A percentile compares a stretch with the other conserved stretches of the same genome.
These are phyloP conservation scores for Cyclotella choctawhatcheeana DNA, from an alignment of 108 stramenopile species.

Conservation along the genomic window DNA sequence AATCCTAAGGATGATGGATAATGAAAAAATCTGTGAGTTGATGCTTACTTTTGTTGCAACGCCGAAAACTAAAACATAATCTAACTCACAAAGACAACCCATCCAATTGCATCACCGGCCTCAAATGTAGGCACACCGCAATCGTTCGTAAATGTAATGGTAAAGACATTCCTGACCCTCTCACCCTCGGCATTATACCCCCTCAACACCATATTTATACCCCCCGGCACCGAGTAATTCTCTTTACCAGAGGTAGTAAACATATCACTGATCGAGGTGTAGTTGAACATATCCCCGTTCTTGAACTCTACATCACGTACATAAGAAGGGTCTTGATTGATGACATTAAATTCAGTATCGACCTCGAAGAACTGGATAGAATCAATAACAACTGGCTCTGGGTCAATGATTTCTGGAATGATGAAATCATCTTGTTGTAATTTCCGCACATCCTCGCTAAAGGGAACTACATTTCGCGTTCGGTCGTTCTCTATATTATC, in stretches of 20 bases:
- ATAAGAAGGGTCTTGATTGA: slow-evolving; percentile 31
- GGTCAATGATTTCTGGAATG: slow-evolving; percentile 9
- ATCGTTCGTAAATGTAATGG: slow-evolving; percentile 47
- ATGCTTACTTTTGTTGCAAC: background rate
- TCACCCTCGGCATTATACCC: slow-evolving; percentile 32
- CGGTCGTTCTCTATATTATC: background rate
- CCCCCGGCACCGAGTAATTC: slow-evolving; percentile 15
- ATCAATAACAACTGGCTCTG: slow-evolving; percentile 29
- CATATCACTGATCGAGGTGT: slow-evolving; percentile 13
- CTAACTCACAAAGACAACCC: slow-evolving; percentile 48
- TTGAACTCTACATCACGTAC: slow-evolving; percentile 17
- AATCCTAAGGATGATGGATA: background rate
- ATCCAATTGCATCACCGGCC: slow-evolving; percentile 45
- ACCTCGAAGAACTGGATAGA: slow-evolving; percentile 49
- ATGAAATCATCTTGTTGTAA: background rate
- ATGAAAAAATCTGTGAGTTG: slow-evolving; percentile 1
- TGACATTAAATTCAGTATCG: slow-evolving; percentile 30
- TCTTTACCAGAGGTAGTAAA: background rate
- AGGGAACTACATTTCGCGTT: background rate
- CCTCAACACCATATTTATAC: slow-evolving; percentile 43
- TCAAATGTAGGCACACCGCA: slow-evolving; percentile 41
- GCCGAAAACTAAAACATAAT: background rate
- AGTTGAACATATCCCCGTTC: slow-evolving; percentile 28
- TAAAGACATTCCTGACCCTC: slow-evolving; percentile 37
- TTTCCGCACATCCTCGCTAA: background rate